Evolutionary conservation across 2,329 filamentous ascomycete genomes (phyloP).

Genomic region (Diaporthe nobilis): DNA sequence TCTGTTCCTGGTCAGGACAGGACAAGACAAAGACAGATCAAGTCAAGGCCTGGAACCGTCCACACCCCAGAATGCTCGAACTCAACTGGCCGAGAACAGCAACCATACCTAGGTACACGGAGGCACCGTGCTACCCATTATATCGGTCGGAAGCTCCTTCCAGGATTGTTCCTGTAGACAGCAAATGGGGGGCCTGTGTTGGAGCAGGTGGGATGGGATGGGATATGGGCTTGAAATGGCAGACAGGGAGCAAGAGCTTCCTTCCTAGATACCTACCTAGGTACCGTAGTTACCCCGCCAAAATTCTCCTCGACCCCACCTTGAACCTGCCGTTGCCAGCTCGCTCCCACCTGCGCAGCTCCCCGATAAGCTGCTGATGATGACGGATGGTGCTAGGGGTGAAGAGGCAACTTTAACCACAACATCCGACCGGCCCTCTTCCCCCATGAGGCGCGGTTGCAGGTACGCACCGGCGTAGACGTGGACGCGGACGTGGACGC

Average conservation of each 20-base stretch:
- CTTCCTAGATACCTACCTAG: neutral
- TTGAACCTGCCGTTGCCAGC: neutral
- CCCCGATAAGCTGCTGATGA: conserved; percentile 21
- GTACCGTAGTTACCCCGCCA: conserved; percentile 31
- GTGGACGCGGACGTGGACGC: neutral
- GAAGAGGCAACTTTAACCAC: neutral
- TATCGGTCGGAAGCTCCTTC: neutral
- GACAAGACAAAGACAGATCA: conserved; percentile 3
- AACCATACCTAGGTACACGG: neutral
- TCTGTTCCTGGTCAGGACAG: neutral
- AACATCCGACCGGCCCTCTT: neutral
- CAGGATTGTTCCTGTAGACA: conserved; percentile 30
- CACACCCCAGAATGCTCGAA: conserved; percentile 1
- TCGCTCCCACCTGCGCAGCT: neutral
- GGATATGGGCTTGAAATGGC: neutral
- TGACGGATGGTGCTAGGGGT: neutral
- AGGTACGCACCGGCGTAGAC: neutral
- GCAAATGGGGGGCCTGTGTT: conserved; percentile 48
- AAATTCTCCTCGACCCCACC: conserved; percentile 24
- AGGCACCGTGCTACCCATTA: neutral
- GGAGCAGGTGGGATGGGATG: conserved; percentile 44
- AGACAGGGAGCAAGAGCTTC: neutral
- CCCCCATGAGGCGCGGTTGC: neutral
- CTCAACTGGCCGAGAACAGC: conserved; percentile 12
- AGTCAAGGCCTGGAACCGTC: neutral